These are phyloP conservation scores for Mortierella alpina DNA, from an alignment of 192 early-diverging fungal genomes.

Conservation along the genomic window DNA sequence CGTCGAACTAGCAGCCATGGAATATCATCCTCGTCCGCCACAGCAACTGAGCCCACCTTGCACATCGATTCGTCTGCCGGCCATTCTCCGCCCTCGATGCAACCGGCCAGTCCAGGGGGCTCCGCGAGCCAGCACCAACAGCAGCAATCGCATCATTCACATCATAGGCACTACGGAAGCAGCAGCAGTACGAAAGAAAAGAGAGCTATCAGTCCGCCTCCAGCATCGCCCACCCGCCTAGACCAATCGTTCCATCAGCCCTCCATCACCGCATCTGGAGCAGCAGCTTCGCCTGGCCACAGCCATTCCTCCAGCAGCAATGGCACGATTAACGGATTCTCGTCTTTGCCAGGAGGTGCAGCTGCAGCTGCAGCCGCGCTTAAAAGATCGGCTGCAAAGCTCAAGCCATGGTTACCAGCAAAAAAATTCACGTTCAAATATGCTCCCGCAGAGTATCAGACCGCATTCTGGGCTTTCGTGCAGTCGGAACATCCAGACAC, in stretches of 20 bases:
- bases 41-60: slow-evolving; percentile 2
- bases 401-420: slow-evolving; percentile 45
- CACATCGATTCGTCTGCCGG: neutral
- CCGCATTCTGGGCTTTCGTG: slow-evolving; percentile 71
- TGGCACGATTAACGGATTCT: slow-evolving; percentile 1
- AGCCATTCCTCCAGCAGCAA: neutral
- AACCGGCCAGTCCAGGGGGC: slow-evolving; percentile 21
- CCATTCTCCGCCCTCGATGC: slow-evolving; percentile 1
- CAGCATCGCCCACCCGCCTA: slow-evolving; percentile 38
- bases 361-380: slow-evolving; percentile 30
- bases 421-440: slow-evolving; percentile 54
- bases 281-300: slow-evolving; percentile 20
- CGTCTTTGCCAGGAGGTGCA: slow-evolving; percentile 36
- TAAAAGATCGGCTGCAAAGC: slow-evolving; percentile 36
- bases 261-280: slow-evolving; percentile 29
- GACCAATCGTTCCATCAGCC: slow-evolving; percentile 38
- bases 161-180: neutral
- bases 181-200: slow-evolving; percentile 1
- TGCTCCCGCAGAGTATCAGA: slow-evolving; percentile 56
- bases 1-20: slow-evolving; percentile 28
- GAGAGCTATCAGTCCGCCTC: slow-evolving; percentile 23
- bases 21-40: neutral
- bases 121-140: neutral
- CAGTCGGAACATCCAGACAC: slow-evolving; percentile 78
- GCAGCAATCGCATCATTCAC: neutral